These are phyloP conservation scores for Dactylis glomerata DNA, from an alignment of 176 grass and related monocot genomes.

Conservation along the genomic window DNA sequence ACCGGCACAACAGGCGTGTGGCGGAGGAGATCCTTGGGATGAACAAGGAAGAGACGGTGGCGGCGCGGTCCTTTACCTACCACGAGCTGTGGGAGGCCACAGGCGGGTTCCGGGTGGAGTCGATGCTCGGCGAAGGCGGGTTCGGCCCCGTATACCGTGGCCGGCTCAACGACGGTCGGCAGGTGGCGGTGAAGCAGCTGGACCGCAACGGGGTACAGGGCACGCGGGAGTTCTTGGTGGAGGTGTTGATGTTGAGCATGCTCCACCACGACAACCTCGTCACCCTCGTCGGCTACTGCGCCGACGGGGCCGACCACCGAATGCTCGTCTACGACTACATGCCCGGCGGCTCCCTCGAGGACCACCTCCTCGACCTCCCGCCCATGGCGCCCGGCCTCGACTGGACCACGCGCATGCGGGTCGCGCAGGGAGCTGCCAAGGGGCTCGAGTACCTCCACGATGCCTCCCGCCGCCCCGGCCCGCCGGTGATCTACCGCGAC, in stretches of 20 bases:
- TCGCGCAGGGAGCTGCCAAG: slow-evolving; percentile 38
- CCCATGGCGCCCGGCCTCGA: neutral
- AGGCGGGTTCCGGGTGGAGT: slow-evolving; percentile 37
- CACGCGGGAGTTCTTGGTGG: slow-evolving; percentile 46
- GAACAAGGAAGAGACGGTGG: slow-evolving; percentile 39
- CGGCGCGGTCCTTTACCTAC: slow-evolving; percentile 39
- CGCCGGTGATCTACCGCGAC: slow-evolving; percentile 83
- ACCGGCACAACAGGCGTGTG: slow-evolving; percentile 26
- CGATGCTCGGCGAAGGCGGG: slow-evolving; percentile 42
- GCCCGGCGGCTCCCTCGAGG: slow-evolving; percentile 38
- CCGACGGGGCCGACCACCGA: slow-evolving; percentile 38
- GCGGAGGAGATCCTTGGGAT: slow-evolving; percentile 55
- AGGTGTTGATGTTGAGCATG: slow-evolving; percentile 42
- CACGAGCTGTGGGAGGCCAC: slow-evolving; percentile 37
- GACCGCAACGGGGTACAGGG: slow-evolving; percentile 50
- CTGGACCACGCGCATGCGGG: slow-evolving; percentile 36
- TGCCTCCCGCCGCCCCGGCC: slow-evolving; percentile 7
- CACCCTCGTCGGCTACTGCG: slow-evolving; percentile 41
- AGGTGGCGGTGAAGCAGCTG: slow-evolving; percentile 49
- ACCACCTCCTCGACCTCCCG: slow-evolving; percentile 45
- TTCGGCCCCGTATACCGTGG: slow-evolving; percentile 41
- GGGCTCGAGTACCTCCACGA: slow-evolving; percentile 50
- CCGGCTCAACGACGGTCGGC: neutral
- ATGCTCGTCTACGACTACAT: slow-evolving; percentile 57
- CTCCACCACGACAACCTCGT: slow-evolving; percentile 51